These are phyloP conservation scores for Candida montana DNA, from an alignment of 805 yeast species.

Conservation along the genomic window DNA sequence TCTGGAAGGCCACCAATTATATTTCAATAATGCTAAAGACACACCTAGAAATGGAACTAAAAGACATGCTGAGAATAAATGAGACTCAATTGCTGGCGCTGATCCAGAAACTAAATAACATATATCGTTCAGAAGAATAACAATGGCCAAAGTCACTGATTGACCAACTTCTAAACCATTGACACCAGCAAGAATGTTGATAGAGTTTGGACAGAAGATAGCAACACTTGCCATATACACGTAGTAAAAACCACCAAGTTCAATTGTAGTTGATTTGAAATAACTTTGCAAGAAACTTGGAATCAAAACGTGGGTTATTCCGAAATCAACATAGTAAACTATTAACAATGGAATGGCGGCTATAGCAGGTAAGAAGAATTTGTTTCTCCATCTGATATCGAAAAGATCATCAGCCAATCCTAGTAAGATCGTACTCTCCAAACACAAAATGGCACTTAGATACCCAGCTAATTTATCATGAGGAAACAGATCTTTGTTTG, in stretches of 20 bases:
- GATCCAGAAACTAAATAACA: constrained; percentile 54
- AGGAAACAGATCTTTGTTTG: constrained; percentile 45
- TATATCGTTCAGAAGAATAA: constrained; percentile 71
- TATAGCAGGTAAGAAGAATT: constrained; percentile 90
- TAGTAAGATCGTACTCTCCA: constrained; percentile 76
- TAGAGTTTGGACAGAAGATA: constrained; percentile 93
- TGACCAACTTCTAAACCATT: constrained; percentile 98
- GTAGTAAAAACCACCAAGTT: constrained; percentile 78
- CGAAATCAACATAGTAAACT: constrained; percentile 90
- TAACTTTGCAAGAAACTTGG: constrained; percentile 55
- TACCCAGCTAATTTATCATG: constrained; percentile 81
- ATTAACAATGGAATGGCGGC: constrained; percentile 88
- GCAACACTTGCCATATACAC: constrained; percentile 86
- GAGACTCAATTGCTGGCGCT: constrained; percentile 70
- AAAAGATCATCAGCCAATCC: constrained; percentile 94
- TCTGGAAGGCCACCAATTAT: constrained; percentile 85
- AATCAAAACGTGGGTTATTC: constrained; percentile 79
- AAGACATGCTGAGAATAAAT: constrained; percentile 72
- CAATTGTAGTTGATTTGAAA: constrained; percentile 42
- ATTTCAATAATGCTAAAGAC: constrained; percentile 65
- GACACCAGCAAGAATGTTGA: constrained; percentile 92
- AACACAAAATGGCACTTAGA: constrained; percentile 75
- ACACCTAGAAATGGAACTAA: constrained; percentile 86
- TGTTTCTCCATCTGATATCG: constrained; percentile 96
- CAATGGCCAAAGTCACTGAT: constrained; percentile 66